Conservation (phyloP, 1,284 basidiomycete species). For the Bondarzewia mesenterica region DNA sequence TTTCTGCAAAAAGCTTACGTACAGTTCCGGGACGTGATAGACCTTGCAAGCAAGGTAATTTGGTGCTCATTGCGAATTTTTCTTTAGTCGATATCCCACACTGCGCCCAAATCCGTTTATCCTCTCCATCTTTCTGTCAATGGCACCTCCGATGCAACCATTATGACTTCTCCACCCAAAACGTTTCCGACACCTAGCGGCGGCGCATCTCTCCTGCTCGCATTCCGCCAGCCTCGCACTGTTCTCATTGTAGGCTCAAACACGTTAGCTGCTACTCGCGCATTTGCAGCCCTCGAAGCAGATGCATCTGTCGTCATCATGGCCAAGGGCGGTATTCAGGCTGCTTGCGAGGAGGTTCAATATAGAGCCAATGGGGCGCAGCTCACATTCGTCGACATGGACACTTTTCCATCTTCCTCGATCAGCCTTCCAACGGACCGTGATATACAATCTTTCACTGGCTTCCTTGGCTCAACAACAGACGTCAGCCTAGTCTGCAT, state of each 20-base stretch:
- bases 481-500: conserved; percentile 58
- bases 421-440: conserved; percentile 18
- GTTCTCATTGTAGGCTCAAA: conserved; percentile 74
- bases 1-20: not conserved
- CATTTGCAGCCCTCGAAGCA: conserved; percentile 79
- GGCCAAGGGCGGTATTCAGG: conserved; percentile 34
- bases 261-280: conserved; percentile 71
- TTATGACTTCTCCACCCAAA: conserved; percentile 7
- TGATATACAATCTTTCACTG: conserved; percentile 36
- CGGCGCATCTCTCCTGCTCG: conserved; percentile 76
- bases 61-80: not conserved
- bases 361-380: conserved; percentile 54
- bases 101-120: not conserved
- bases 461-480: conserved; percentile 33
- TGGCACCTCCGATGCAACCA: not conserved
- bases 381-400: conserved; percentile 48
- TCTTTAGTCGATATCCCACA: not conserved
- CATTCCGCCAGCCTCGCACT: conserved; percentile 53
- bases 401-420: conserved; percentile 33
- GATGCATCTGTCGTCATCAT: conserved; percentile 69
- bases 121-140: not conserved
- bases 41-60: not conserved
- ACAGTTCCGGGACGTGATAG: too few relatives aligned
- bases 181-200: conserved; percentile 32
- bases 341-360: conserved; percentile 64